Evolutionary conservation across 495 filamentous ascomycete species (phyloP).

Genomic region (Baudoinia panamericana): DNA sequence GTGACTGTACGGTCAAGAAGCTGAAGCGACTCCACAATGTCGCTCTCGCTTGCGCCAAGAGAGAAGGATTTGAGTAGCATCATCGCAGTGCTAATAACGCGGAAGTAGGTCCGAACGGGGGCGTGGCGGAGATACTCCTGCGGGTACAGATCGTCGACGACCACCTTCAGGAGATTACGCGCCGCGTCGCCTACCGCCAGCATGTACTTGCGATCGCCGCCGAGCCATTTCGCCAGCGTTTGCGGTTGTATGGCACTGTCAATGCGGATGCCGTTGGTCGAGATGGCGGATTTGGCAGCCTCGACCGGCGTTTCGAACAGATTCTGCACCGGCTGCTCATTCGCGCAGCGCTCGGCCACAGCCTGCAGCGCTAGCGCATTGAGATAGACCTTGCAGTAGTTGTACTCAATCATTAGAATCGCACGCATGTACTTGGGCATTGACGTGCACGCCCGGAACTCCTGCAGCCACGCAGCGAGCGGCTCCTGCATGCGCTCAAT

Average conservation of each 20-base stretch:
- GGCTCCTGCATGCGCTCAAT: constrained; percentile 72
- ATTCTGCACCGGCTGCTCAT: constrained; percentile 31
- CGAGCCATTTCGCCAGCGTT: constrained; percentile 44
- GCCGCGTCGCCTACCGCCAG: constrained; percentile 78
- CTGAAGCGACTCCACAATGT: constrained; percentile 66
- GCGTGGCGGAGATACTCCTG: constrained; percentile 79
- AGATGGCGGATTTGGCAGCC: constrained; percentile 30
- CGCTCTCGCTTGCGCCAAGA: constrained; percentile 76
- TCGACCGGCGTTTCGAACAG: constrained; percentile 5
- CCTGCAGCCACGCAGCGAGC: constrained; percentile 57
- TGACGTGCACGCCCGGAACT: constrained; percentile 22
- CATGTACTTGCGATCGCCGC: constrained; percentile 63
- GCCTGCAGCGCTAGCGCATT: constrained; percentile 90
- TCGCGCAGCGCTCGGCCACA: constrained; percentile 84
- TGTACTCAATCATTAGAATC: constrained; percentile 63
- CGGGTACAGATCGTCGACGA: constrained; percentile 71
- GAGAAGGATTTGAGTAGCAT: constrained; percentile 94
- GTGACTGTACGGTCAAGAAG: constrained; percentile 70
- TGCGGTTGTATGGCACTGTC: constrained; percentile 36
- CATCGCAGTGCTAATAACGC: constrained; percentile 88
- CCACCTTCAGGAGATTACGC: constrained; percentile 66
- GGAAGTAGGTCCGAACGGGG: constrained; percentile 85
- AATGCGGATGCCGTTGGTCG: constrained; percentile 28
- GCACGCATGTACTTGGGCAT: constrained; percentile 58
- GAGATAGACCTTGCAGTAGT: constrained; percentile 51